Evolutionary conservation across 768 basidiomycete species (phyloP).

Genomic region (Lenzites betulinus): DNA sequence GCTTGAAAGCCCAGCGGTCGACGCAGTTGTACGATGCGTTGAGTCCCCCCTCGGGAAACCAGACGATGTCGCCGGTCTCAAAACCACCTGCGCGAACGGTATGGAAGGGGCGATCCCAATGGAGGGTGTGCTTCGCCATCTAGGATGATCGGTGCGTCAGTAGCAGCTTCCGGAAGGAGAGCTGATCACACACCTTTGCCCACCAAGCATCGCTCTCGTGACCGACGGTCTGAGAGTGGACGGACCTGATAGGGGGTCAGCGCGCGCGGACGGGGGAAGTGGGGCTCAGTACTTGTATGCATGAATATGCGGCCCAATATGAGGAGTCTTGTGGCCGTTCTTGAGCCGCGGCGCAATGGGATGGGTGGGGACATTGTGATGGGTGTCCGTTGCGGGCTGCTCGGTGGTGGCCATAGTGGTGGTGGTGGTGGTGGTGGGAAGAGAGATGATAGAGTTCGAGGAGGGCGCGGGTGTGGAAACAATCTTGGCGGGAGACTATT

Average conservation of each 20-base stretch:
- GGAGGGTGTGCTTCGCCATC: slow-evolving; percentile 72
- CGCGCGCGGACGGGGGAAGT: slow-evolving; percentile 26
- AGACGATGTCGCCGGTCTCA: slow-evolving; percentile 81
- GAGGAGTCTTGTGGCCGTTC: slow-evolving; percentile 64
- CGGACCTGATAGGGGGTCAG: slow-evolving; percentile 27
- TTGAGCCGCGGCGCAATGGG: slow-evolving; percentile 79
- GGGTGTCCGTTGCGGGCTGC: slow-evolving; percentile 24
- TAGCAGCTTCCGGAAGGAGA: slow-evolving; percentile 4
- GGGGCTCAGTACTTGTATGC: slow-evolving; percentile 50
- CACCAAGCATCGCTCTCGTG: slow-evolving; percentile 84
- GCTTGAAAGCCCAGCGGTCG: slow-evolving; percentile 91
- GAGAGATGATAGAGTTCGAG: background rate
- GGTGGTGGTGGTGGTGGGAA: background rate
- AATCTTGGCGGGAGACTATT: slow-evolving; percentile 3
- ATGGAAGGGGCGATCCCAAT: slow-evolving; percentile 90
- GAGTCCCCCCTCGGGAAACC: slow-evolving; percentile 95
- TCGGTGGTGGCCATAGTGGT: slow-evolving; percentile 25
- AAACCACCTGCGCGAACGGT: slow-evolving; percentile 86
- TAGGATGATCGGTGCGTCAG: slow-evolving; percentile 29
- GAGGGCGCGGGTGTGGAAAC: background rate
- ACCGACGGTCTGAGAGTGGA: slow-evolving; percentile 74
- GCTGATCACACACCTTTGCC: slow-evolving; percentile 57
- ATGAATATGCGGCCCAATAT: slow-evolving; percentile 77
- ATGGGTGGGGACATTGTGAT: slow-evolving; percentile 44
- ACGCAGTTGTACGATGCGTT: slow-evolving; percentile 98